phyloP scores from a whole-genome alignment of 768 basidiomycete species.

The Naganishia vaughanmartiniae region DNA sequence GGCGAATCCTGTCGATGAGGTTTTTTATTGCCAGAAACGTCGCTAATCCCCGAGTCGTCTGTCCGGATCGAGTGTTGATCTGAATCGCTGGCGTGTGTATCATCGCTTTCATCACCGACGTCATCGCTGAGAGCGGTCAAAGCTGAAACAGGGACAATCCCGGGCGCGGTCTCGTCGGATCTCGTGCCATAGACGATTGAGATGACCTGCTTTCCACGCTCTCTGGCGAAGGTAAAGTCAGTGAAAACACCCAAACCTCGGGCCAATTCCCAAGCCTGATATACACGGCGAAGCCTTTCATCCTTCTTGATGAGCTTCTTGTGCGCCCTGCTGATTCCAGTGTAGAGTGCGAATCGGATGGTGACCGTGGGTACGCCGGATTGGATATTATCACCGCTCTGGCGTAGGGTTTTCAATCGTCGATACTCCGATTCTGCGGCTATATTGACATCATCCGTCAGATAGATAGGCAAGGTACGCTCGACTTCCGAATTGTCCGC shows the following conservation, averaged over 20 bases:
- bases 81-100: constrained; percentile 27
- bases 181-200: constrained; percentile 6
- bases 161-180: background rate
- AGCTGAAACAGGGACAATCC: background rate
- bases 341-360: constrained; percentile 36
- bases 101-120: constrained; percentile 29
- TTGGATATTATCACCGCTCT: background rate
- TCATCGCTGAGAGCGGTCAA: constrained; percentile 28
- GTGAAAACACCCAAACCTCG: constrained; percentile 20
- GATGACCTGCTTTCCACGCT: constrained; percentile 16
- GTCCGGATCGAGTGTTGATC: constrained; percentile 9
- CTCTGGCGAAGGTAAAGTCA: constrained; percentile 10
- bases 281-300: constrained; percentile 43
- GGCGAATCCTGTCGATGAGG: background rate
- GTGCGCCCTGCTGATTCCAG: constrained; percentile 46
- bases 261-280: constrained; percentile 49
- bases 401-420: constrained; percentile 3
- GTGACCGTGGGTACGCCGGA: constrained; percentile 34
- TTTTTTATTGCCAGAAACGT: constrained; percentile 12
- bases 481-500: constrained; percentile 35
- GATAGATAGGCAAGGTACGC: constrained; percentile 40
- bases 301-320: constrained; percentile 43
- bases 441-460: constrained; percentile 39
- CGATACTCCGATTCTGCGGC: constrained; percentile 34
- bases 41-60: constrained; percentile 14